phyloP scores from a whole-genome alignment of 2,329 filamentous ascomycete species.

The Calonectria pseudoreteaudii region DNA sequence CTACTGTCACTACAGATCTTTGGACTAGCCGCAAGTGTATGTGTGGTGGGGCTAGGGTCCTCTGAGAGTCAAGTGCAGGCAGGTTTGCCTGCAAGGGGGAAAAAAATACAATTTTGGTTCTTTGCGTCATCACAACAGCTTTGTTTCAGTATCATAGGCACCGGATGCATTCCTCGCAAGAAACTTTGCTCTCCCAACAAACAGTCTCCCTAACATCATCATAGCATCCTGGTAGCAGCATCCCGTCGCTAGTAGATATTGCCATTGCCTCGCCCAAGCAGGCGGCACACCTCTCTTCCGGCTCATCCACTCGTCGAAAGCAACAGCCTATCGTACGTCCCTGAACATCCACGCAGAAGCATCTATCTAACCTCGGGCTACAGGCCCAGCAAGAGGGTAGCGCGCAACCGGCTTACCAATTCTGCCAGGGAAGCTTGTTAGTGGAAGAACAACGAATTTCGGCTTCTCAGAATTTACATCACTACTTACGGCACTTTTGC shows the following conservation, averaged over 20 bases:
- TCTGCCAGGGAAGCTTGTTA: neutral
- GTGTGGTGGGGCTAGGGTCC: too few species aligned
- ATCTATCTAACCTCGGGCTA: neutral
- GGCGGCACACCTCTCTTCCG: neutral
- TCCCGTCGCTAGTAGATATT: neutral
- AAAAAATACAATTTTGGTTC: too few species aligned
- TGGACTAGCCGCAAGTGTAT: too few species aligned
- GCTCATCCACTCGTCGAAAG: neutral
- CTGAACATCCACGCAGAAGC: neutral
- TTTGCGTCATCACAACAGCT: too few species aligned
- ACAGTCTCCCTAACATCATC: neutral
- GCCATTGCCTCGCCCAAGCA: neutral
- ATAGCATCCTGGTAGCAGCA: neutral
- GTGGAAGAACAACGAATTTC: neutral
- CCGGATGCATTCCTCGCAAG: too few species aligned
- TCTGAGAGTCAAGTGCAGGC: too few species aligned
- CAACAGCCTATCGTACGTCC: neutral
- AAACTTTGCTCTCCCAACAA: too few species aligned
- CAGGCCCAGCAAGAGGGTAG: neutral
- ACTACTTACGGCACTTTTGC: neutral
- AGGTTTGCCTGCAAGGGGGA: too few species aligned
- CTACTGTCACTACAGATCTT: too few species aligned
- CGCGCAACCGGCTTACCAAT: neutral
- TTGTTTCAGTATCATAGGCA: too few species aligned
- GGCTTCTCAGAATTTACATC: neutral